Percentiles rank a stretch among this genome's conserved stretches.
Conservation (phyloP, 1,139 yeast species). For the Chernovozyma sophiae-reginae region DNA sequence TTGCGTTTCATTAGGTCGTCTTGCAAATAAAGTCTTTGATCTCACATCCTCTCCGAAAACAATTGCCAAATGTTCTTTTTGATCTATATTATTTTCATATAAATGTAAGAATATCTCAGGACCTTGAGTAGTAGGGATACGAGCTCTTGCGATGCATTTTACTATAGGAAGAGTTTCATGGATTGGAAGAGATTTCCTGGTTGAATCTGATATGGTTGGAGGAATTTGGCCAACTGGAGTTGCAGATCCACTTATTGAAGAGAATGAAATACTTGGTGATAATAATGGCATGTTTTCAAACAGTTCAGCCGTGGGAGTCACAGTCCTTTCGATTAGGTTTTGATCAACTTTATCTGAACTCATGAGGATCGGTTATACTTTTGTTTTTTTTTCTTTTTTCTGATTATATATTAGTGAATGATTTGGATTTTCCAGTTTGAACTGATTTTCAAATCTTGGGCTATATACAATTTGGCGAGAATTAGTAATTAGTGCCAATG, state of each 20-base stretch:
- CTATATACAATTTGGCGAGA: too few species aligned
- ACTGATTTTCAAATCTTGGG: too few species aligned
- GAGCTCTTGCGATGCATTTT: constrained; percentile 86
- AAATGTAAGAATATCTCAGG: constrained; percentile 90
- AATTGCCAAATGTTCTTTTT: constrained; percentile 93
- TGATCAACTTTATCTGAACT: neutral
- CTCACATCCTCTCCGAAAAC: constrained; percentile 93
- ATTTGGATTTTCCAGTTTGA: too few species aligned
- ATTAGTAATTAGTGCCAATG: too few species aligned
- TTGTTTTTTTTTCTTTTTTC: too few species aligned
- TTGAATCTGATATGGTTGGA: constrained; percentile 17
- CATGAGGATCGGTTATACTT: too few species aligned
- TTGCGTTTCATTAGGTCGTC: constrained; percentile 70
- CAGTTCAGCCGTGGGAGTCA: constrained; percentile 2
- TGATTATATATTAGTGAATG: too few species aligned
- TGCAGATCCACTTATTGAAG: constrained; percentile 10
- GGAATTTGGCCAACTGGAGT: constrained; percentile 15
- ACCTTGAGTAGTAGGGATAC: constrained; percentile 90
- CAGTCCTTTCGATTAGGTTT: neutral
- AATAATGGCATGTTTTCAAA: constrained; percentile 30
- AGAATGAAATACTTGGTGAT: constrained; percentile 35
- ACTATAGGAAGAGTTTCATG: constrained; percentile 56
- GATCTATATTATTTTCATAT: constrained; percentile 79
- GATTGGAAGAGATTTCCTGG: constrained; percentile 22
- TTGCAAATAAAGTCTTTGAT: constrained; percentile 65